Conservation (phyloP, 164 flowering plant species). For the Berberis vulgaris region DNA sequence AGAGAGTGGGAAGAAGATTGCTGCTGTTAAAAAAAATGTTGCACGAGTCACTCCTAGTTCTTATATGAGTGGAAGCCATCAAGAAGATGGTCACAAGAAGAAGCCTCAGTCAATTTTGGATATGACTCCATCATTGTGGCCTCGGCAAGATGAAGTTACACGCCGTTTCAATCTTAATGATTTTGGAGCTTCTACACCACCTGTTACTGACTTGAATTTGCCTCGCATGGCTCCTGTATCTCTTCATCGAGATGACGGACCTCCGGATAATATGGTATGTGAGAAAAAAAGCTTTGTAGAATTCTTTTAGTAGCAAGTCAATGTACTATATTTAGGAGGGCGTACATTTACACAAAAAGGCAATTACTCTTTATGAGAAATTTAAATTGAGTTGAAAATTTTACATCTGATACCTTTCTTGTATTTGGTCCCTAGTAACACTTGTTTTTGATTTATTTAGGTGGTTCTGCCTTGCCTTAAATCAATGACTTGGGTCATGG, state of each 20-base stretch:
- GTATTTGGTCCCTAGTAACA: not conserved
- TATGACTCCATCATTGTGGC: conserved; percentile 60
- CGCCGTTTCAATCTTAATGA: conserved; percentile 57
- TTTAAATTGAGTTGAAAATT: not conserved
- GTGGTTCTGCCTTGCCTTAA: conserved; percentile 69
- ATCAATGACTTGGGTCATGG: conserved; percentile 92
- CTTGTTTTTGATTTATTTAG: conserved; percentile 16
- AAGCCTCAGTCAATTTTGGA: conserved; percentile 28
- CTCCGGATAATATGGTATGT: conserved; percentile 54
- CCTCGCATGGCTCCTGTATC: conserved; percentile 67
- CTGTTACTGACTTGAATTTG: conserved; percentile 46
- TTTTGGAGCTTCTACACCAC: conserved; percentile 26
- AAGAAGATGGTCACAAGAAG: conserved; percentile 25
- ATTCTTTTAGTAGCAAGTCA: not conserved
- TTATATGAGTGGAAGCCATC: conserved; percentile 23
- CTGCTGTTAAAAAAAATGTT: conserved; percentile 35
- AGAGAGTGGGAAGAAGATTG: conserved; percentile 45
- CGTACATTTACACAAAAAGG: no score
- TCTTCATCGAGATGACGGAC: conserved; percentile 51
- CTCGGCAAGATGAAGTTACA: conserved; percentile 55
- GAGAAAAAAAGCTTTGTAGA: not conserved
- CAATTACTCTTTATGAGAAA: not conserved
- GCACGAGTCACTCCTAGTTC: conserved; percentile 26
- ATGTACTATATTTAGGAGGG: not conserved
- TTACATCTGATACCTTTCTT: not conserved